Percentiles rank a stretch among this genome's conserved stretches.
Evolutionary conservation across 768 basidiomycete species (phyloP).

Genomic region (Boletus rufocinnamomeus): DNA sequence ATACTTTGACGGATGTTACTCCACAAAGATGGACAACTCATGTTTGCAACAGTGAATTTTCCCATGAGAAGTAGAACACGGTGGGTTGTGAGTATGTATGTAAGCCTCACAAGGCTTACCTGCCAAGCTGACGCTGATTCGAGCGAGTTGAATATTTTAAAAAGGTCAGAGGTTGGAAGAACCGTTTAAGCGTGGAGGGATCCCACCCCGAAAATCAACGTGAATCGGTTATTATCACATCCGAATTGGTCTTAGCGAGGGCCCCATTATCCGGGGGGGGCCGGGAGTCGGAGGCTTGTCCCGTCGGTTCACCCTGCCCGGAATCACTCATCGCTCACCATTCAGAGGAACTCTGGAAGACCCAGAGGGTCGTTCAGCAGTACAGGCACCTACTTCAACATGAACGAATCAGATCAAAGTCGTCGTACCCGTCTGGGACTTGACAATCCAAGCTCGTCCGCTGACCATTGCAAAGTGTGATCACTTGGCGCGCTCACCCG

Average conservation of each 20-base stretch:
- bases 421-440: background rate
- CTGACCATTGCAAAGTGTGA: background rate
- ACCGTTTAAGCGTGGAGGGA: background rate
- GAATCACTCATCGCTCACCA: background rate
- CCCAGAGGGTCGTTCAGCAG: background rate
- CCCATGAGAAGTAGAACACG: background rate
- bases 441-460: background rate
- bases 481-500: background rate
- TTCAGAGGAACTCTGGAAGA: too few relatives aligned
- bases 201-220: background rate
- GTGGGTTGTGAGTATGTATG: background rate
- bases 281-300: background rate
- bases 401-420: background rate
- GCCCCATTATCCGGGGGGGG: background rate
- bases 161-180: background rate
- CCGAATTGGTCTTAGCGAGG: background rate
- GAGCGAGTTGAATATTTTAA: background rate
- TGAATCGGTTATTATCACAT: background rate
- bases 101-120: background rate
- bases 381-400: background rate
- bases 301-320: too few relatives aligned
- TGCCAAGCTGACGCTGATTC: background rate
- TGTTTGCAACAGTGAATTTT: too few relatives aligned
- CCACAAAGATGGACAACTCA: too few relatives aligned
- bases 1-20: too few relatives aligned